Conservation (phyloP, 176 grass and related monocot genomes). For the Poa pratensis region DNA sequence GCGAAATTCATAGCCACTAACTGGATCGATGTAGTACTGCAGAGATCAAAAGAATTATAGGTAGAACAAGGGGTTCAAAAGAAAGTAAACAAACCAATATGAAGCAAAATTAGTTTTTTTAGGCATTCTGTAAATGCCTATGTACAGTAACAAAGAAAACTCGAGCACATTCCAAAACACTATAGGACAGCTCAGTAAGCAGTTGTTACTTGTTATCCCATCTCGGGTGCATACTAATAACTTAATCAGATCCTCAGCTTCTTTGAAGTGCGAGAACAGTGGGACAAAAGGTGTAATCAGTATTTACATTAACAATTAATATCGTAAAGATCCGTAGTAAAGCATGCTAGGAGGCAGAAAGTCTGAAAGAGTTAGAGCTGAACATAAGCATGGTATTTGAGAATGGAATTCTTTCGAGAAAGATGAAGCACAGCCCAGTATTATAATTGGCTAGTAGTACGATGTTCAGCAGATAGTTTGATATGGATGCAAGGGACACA, state of each 20-base stretch:
- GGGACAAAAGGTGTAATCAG: slow-evolving; percentile 10
- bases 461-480: slow-evolving; percentile 16
- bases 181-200: background rate
- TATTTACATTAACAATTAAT: background rate
- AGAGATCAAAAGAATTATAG: slow-evolving; percentile 40
- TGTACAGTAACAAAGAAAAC: slow-evolving; percentile 16
- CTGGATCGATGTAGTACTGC: slow-evolving; percentile 77
- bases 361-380: background rate
- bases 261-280: background rate
- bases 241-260: slow-evolving; percentile 15
- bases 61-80: background rate
- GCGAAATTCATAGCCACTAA: slow-evolving; percentile 76
- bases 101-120: slow-evolving; percentile 24
- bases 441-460: background rate
- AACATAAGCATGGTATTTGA: slow-evolving; percentile 1
- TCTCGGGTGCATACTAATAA: slow-evolving; percentile 6
- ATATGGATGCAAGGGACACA: slow-evolving; percentile 18
- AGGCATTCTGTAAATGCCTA: slow-evolving; percentile 17
- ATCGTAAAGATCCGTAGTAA: background rate
- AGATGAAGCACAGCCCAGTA: background rate
- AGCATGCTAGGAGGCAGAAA: slow-evolving; percentile 10
- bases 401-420: background rate
- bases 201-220: background rate
- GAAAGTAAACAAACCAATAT: slow-evolving; percentile 42
- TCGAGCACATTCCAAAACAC: background rate